Evolutionary conservation across 176 grass and related monocot genomes (phyloP).

Genomic region (Aegilops speltoides): DNA sequence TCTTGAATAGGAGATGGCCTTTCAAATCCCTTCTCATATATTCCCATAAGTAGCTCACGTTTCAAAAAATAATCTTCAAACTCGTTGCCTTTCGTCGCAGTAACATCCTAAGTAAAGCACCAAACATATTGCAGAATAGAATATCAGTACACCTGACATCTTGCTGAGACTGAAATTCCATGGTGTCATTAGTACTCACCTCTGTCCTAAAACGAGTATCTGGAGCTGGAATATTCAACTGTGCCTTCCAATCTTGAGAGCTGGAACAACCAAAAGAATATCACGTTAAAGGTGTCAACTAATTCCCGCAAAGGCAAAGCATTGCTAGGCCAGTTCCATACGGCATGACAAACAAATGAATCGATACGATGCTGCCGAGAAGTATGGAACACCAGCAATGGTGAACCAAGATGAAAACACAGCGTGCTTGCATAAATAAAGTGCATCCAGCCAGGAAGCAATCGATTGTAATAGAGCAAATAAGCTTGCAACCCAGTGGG

Average conservation of each 20-base stretch:
- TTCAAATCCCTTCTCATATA: conserved; percentile 85
- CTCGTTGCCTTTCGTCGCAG: conserved; percentile 73
- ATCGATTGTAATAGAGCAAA: not conserved
- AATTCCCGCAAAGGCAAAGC: not conserved
- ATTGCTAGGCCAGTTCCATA: not conserved
- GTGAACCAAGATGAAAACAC: conserved; percentile 9
- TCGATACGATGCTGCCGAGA: not conserved
- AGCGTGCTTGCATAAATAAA: not conserved
- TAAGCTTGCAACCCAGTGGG: not conserved
- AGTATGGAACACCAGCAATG: not conserved
- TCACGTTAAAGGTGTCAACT: not conserved
- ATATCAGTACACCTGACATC: not conserved
- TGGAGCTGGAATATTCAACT: conserved; percentile 63
- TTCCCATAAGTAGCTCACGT: conserved; percentile 76
- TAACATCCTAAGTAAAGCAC: conserved; percentile 56
- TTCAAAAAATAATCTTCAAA: conserved; percentile 87
- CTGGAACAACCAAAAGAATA: conserved; percentile 38
- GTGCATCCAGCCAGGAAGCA: not conserved
- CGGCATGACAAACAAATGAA: not conserved
- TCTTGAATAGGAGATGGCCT: conserved; percentile 79
- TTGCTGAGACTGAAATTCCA: not conserved
- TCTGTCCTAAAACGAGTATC: conserved; percentile 65
- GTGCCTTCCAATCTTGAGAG: conserved; percentile 68
- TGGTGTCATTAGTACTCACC: conserved; percentile 15
- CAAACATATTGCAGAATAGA: conserved; percentile 15